Evolutionary conservation across 2,329 filamentous ascomycete genomes (phyloP).

Genomic region (Diaporthe citriasiana): DNA sequence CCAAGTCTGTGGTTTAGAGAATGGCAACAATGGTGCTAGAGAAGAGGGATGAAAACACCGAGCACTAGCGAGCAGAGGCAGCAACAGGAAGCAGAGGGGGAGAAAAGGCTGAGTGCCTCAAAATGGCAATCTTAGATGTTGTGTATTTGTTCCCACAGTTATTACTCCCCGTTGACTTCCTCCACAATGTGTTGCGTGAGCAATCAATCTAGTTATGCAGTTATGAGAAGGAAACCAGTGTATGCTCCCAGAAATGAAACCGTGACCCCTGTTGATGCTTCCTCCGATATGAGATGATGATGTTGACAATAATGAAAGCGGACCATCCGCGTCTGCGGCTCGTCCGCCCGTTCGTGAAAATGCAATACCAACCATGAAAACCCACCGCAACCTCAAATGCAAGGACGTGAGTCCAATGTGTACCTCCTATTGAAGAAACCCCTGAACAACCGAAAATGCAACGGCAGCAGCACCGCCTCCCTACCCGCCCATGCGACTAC

Average conservation of each 20-base stretch:
- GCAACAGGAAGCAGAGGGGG: background rate
- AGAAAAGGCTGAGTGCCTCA: background rate
- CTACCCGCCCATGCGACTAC: background rate
- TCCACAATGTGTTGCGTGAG: constrained; percentile 36
- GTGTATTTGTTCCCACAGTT: background rate
- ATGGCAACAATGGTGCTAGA: background rate
- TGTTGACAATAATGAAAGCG: background rate
- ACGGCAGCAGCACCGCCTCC: background rate
- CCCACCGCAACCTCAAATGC: constrained; percentile 23
- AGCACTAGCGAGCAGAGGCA: background rate
- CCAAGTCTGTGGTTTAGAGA: background rate
- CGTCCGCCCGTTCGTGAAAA: background rate
- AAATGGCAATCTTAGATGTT: background rate
- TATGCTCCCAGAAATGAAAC: constrained; percentile 4
- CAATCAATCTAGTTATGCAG: constrained; percentile 37
- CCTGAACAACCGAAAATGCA: background rate
- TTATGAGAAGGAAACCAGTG: constrained; percentile 2
- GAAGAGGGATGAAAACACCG: background rate
- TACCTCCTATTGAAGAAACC: background rate
- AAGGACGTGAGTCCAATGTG: constrained; percentile 23
- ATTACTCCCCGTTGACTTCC: constrained; percentile 6
- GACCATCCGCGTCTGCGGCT: background rate
- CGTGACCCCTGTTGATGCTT: constrained; percentile 21
- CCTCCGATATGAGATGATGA: background rate
- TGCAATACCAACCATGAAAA: constrained; percentile 19